Evolutionary conservation across 2,329 filamentous ascomycete genomes (phyloP), one percentile per base, ranked within the genome.

Genomic region (Triangularia verruculosa): DNA sequence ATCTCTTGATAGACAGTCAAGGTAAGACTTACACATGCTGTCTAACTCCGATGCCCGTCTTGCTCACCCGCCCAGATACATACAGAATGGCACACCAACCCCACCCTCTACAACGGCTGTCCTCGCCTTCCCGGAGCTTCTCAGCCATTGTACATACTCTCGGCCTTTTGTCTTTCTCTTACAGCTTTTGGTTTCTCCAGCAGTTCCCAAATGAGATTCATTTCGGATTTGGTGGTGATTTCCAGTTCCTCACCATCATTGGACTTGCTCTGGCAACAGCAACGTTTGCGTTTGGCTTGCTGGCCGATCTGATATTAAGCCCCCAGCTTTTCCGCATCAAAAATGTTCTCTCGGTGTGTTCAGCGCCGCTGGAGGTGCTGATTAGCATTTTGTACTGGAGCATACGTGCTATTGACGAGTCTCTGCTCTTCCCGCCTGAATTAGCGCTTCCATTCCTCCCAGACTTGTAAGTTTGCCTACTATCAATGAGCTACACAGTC

Each of bases 321-420:
- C 76, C 75, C 1, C 72, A 72, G n/a, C 78, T 91, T 12, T 92
- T 92, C 75, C 72, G 77, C 2, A 71, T 83, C 62, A 93, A 93
- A 76, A 93, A 93, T 73, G 77, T 81, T 2, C 77, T 92, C 32
- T 83, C 87, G 4, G 80, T 91, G 12, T 82, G 86, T 65, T 85
- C 86, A 43, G 83, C 89, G 9, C 90, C 90, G 0, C 78, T 93
- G 63, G 89, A 91, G 74, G 84, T 89, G 24, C 78, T 92, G 61
- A 89, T 93, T 72, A 87, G 82, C 68, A 76, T 90, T 28, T 77
- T 93, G 1, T 93, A 93, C 76, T 92, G 90, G 89, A 83, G 86
- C 11, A 80, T 93, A 20, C 81, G 81, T 56, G 76, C 84, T 64
- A 81, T 86, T 63, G 82, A 87, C 70, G 80, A 79, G 64, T 72